Evolutionary conservation across 345 rosid genomes (phyloP), one percentile per base, ranked within the genome.

Genomic region (Salix suchowensis): DNA sequence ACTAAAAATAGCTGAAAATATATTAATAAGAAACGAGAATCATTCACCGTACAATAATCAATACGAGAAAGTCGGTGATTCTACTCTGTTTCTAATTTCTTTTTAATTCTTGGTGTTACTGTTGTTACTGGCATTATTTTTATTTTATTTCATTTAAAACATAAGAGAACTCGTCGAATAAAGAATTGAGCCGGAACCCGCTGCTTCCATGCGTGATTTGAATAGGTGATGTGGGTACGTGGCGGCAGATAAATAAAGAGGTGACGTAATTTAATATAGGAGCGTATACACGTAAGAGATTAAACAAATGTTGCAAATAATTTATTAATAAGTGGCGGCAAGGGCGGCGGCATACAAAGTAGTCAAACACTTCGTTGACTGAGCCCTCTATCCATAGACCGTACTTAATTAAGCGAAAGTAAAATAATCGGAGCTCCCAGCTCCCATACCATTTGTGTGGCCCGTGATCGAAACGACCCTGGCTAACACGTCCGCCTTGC

Each of bases 351-450:
- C 11, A 55, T 9, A 23, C 15, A 46, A 36, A 54, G 15, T 10
- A 46, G 78, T 79, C 82, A 76, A 79, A 54, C 42, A 65, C 46
- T 24, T 76, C 76, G 78, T 74, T 79, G 78, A 83, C 85, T 70
- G 83, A 62, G 74, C 80, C 80, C 13, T 42, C 66, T 14, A 34
- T 42, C 50, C 2, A 36, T 7, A 60, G 34, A 28, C 37, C 39
- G 0, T 3, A 2, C 52, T 48, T 18, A n/a, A 34, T 32, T 32
- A 65, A 40, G 2, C 61, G 28, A 10, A 9, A 28, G 18, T 37
- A 46, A 64, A 44, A 42, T n/a, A 9, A 55, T 10, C 0, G 62
- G 62, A 55, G 62, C 36, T 7, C 1, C 50, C 5, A 55, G 62
- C 36, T 7, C 1, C 50, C 5, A 3, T 28, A 40, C 39, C 69